Evolutionary conservation across 306 rosid genomes (phyloP).

Genomic region (Oemleria cerasiformis): DNA sequence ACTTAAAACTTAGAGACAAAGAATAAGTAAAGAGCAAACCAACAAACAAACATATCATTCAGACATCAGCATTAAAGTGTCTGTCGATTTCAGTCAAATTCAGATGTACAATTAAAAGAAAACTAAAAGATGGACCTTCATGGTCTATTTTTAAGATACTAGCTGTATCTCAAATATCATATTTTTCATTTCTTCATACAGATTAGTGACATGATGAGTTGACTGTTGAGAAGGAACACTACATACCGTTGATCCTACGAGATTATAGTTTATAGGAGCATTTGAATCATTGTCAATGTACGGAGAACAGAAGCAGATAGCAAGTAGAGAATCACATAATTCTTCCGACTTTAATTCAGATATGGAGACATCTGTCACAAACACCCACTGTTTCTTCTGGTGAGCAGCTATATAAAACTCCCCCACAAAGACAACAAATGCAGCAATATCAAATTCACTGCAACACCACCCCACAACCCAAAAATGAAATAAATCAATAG

Average conservation of each 20-base stretch:
- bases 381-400: slow-evolving; percentile 83
- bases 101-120: not conserved
- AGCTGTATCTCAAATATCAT: not conserved
- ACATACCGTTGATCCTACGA: slow-evolving; percentile 69
- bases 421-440: slow-evolving; percentile 74
- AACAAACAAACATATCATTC: not conserved
- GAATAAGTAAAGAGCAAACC: not conserved
- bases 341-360: slow-evolving; percentile 42
- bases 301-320: slow-evolving; percentile 74
- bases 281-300: slow-evolving; percentile 44
- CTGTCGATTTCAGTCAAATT: not conserved
- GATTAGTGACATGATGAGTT: slow-evolving; percentile 4
- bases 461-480: not conserved
- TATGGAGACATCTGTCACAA: slow-evolving; percentile 74
- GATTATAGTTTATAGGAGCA: slow-evolving; percentile 61
- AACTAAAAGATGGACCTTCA: not conserved
- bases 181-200: not conserved
- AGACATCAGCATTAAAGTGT: not conserved
- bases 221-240: slow-evolving; percentile 1
- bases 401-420: slow-evolving; percentile 47
- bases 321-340: slow-evolving; percentile 53
- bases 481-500: slow-evolving; percentile 10
- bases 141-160: not conserved
- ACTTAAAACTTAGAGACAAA: not conserved
- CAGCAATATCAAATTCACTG: slow-evolving; percentile 84